Evolutionary conservation across 2,329 filamentous ascomycete species (phyloP).

Genomic region (Colletotrichum spinosum): DNA sequence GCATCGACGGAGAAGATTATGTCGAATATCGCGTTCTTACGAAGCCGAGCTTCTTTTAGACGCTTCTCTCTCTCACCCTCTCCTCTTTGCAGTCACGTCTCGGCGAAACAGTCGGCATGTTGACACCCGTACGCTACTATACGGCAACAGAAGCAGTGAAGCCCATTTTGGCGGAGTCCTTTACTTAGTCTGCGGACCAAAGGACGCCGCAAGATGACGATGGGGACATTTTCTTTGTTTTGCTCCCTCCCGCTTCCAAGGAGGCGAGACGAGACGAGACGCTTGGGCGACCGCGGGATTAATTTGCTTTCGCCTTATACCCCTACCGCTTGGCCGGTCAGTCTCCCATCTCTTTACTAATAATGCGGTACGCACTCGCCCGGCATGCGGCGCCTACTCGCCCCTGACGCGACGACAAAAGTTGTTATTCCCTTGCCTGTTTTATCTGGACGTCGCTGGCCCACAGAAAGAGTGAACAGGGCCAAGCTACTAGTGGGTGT

Average conservation of each 20-base stretch:
- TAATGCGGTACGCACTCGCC: too few relatives aligned
- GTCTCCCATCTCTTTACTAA: too few relatives aligned
- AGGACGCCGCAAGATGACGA: conserved; percentile 3
- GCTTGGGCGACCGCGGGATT: conserved; percentile 21
- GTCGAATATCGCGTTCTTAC: conserved; percentile 75
- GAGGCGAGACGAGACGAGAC: conserved; percentile 11
- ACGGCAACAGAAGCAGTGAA: too few relatives aligned
- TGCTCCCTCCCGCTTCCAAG: not conserved
- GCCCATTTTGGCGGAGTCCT: too few relatives aligned
- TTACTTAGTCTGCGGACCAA: not conserved
- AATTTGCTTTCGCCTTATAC: conserved; percentile 18
- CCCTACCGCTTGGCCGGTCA: not conserved
- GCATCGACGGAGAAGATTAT: conserved; percentile 74
- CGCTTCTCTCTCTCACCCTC: not conserved
- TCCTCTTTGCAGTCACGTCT: not conserved
- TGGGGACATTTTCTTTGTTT: conserved; percentile 8
- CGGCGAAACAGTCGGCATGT: not conserved
- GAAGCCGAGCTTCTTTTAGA: conserved; percentile 70
- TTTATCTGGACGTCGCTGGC: too few relatives aligned
- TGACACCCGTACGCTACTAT: too few relatives aligned
- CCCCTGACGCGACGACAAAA: too few relatives aligned
- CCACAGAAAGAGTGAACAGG: too few relatives aligned
- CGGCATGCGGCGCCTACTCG: too few relatives aligned
- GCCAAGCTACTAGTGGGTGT: too few relatives aligned
- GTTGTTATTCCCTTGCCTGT: too few relatives aligned